Percentiles rank a stretch among this genome's conserved stretches.
Evolutionary conservation across 1,139 yeast species (phyloP).

Genomic region (Candida pseudoviswanathii): DNA sequence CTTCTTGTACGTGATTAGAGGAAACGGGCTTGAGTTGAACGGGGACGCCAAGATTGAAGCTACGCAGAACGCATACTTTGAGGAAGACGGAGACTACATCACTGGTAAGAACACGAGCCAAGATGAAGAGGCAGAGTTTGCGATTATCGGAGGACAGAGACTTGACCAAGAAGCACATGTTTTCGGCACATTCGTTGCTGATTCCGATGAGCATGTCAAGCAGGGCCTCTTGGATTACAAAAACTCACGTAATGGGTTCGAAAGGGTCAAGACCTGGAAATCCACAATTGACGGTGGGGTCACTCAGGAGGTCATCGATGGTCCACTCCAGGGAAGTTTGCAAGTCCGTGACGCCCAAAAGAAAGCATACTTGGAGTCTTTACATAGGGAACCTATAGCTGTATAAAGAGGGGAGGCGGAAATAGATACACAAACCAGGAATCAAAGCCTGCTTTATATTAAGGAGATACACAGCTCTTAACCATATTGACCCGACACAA

Average conservation of each 20-base stretch:
- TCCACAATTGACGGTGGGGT: constrained; percentile 68
- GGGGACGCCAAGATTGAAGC: constrained; percentile 43
- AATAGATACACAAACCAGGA: not conserved
- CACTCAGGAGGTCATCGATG: constrained; percentile 45
- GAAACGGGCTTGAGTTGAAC: constrained; percentile 52
- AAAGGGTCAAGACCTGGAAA: constrained; percentile 66
- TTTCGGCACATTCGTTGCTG: constrained; percentile 89
- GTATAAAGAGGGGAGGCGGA: not conserved
- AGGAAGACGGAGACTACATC: constrained; percentile 62
- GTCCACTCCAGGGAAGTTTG: constrained; percentile 38
- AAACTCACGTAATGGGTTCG: constrained; percentile 71
- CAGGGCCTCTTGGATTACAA: constrained; percentile 75
- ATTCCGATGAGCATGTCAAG: constrained; percentile 59
- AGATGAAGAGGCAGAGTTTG: constrained; percentile 46
- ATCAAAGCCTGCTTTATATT: no score
- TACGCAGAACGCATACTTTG: constrained; percentile 62
- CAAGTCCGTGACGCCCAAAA: constrained; percentile 34
- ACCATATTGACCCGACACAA: not conserved
- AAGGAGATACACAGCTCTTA: no score
- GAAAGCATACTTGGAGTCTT: constrained; percentile 25
- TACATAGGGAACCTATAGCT: not conserved
- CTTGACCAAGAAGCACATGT: constrained; percentile 80
- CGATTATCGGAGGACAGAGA: constrained; percentile 75
- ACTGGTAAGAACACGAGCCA: constrained; percentile 50
- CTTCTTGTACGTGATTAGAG: constrained; percentile 70